A percentile compares a stretch with the other conserved stretches of the same genome.
Conservation (phyloP, 371 early-diverging fungal genomes). For the Mortierella sp. region DNA sequence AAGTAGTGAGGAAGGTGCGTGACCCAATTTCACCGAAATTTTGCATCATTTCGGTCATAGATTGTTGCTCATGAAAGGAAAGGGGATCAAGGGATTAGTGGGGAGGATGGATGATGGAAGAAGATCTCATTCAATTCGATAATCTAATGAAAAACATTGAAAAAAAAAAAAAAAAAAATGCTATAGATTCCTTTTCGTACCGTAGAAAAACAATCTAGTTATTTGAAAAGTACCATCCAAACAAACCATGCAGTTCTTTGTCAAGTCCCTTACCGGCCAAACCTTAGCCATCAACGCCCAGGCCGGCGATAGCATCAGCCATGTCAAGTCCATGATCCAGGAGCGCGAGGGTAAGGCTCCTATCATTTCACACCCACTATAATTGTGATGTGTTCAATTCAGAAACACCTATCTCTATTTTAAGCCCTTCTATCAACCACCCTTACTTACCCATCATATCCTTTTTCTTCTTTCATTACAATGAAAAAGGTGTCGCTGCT, state of each 20-base stretch:
- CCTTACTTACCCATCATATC: background rate
- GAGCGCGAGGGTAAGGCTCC: constrained; percentile 83
- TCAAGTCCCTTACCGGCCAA: constrained; percentile 84
- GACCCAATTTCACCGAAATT: background rate
- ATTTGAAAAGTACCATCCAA: constrained; percentile 48
- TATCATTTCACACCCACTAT: background rate
- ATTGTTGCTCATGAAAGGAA: background rate
- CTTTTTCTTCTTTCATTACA: background rate
- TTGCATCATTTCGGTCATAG: background rate
- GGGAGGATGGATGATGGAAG: background rate
- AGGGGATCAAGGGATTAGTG: background rate
- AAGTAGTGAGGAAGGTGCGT: constrained; percentile 58
- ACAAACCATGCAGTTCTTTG: constrained; percentile 85
- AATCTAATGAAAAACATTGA: background rate
- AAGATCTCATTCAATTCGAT: background rate
- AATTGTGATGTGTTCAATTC: too few relatives aligned
- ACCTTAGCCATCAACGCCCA: constrained; percentile 88
- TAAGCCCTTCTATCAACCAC: background rate
- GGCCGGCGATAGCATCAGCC: constrained; percentile 78
- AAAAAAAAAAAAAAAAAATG: too few relatives aligned
- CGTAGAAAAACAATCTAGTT: constrained; percentile 58
- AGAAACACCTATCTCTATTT: too few relatives aligned
- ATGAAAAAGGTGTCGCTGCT: constrained; percentile 82
- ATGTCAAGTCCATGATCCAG: constrained; percentile 90
- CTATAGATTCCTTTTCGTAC: constrained; percentile 55